phyloP scores from a whole-genome alignment of 805 yeast genomes.

The Cyberlindnera veronae region DNA sequence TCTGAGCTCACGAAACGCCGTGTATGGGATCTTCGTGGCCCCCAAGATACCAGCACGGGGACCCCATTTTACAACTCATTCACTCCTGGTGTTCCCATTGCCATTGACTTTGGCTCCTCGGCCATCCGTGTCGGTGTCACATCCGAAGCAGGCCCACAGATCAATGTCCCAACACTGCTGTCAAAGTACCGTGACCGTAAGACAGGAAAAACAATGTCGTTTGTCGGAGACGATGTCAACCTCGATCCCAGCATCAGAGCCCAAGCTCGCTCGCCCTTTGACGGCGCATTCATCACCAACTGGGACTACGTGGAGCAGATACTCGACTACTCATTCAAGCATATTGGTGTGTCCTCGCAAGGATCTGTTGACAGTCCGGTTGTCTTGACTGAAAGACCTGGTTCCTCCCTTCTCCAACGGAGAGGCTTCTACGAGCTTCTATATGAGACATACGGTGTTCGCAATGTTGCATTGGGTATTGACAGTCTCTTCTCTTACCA shows the following conservation, averaged over 20 bases:
- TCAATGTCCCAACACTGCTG: slow-evolving; percentile 63
- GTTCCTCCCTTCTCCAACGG: slow-evolving; percentile 67
- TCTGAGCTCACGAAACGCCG: slow-evolving; percentile 18
- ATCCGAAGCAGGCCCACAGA: slow-evolving; percentile 44
- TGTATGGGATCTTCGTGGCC: slow-evolving; percentile 24
- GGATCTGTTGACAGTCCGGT: slow-evolving; percentile 71
- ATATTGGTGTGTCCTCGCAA: slow-evolving; percentile 58
- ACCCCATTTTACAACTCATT: slow-evolving; percentile 50
- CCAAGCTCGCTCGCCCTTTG: slow-evolving; percentile 76
- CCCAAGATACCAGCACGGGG: slow-evolving; percentile 21
- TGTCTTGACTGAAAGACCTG: slow-evolving; percentile 74
- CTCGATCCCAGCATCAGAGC: slow-evolving; percentile 67
- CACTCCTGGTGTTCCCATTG: slow-evolving; percentile 65
- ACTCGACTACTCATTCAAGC: slow-evolving; percentile 79
- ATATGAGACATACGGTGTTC: slow-evolving; percentile 78
- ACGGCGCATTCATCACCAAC: slow-evolving; percentile 80
- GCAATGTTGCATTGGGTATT: slow-evolving; percentile 74
- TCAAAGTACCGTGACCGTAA: slow-evolving; percentile 80
- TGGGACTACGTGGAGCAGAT: slow-evolving; percentile 89
- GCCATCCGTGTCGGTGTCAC: slow-evolving; percentile 58
- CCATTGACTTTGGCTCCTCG: slow-evolving; percentile 80
- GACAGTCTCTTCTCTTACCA: slow-evolving; percentile 79
- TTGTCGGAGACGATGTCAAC: slow-evolving; percentile 79
- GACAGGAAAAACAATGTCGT: slow-evolving; percentile 53
- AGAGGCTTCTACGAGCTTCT: slow-evolving; percentile 72